Conservation (phyloP, 805 yeast species). For the Hanseniaspora meyeri region DNA sequence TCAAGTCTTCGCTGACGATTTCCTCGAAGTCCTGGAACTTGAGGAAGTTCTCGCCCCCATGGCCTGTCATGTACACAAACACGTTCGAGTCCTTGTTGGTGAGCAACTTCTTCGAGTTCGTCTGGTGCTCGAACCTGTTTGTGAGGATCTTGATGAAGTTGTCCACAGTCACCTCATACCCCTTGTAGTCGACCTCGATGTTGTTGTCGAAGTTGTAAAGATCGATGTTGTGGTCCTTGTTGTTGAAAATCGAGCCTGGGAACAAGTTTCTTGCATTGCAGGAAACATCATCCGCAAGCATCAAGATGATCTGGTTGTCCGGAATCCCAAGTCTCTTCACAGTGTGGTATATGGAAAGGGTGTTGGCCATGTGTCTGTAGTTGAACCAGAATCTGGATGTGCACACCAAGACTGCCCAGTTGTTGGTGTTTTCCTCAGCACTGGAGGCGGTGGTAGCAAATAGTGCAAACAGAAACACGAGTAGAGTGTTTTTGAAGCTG, state of each 20-base stretch:
- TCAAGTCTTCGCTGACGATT: conserved; percentile 85
- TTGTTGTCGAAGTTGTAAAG: conserved; percentile 54
- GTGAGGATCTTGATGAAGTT: conserved; percentile 85
- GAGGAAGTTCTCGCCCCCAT: conserved; percentile 94
- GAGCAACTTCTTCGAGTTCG: conserved; percentile 75
- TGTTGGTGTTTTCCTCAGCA: conserved; percentile 40
- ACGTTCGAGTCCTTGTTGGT: conserved; percentile 93
- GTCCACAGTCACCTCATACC: conserved; percentile 96
- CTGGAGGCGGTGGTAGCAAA: neutral
- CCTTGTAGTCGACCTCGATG: conserved; percentile 92
- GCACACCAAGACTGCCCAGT: conserved; percentile 81
- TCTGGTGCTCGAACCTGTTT: conserved; percentile 92
- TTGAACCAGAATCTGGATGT: conserved; percentile 98
- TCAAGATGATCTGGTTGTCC: conserved; percentile 88
- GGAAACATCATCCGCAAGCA: conserved; percentile 94
- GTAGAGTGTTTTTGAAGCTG: neutral
- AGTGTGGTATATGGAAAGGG: conserved; percentile 83
- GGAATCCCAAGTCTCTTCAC: conserved; percentile 95
- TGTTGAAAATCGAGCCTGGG: conserved; percentile 92
- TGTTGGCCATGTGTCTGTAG: conserved; percentile 95
- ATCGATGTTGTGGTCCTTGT: conserved; percentile 82
- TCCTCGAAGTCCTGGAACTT: conserved; percentile 98
- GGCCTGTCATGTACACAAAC: conserved; percentile 92
- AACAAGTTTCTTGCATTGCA: conserved; percentile 93
- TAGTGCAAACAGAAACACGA: neutral